Percentiles rank a stretch among this genome's conserved stretches.
These are phyloP conservation scores for Cladosporium halotolerans DNA, from an alignment of 2,329 filamentous ascomycete genomes.

Conservation along the genomic window DNA sequence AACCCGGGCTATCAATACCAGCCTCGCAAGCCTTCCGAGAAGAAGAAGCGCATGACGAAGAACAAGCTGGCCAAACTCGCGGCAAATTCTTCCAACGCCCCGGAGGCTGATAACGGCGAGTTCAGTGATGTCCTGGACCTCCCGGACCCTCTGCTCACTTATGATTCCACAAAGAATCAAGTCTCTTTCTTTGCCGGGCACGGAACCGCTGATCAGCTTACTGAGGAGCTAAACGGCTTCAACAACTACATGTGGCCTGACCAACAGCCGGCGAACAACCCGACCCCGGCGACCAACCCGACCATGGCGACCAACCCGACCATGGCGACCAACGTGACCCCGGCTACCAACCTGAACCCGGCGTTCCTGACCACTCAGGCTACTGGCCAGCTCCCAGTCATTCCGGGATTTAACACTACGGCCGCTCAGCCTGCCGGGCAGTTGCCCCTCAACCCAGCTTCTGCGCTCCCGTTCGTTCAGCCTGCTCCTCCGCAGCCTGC, in stretches of 20 bases:
- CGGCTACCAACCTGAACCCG: too few relatives aligned
- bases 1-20: constrained; percentile 43
- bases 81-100: background rate
- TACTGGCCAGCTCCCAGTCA: too few relatives aligned
- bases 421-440: too few relatives aligned
- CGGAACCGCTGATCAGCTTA: background rate
- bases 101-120: background rate
- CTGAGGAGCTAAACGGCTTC: background rate
- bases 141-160: background rate
- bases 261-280: background rate
- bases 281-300: too few relatives aligned
- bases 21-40: constrained; percentile 41
- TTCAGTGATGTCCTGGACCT: background rate
- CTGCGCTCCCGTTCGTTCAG: too few relatives aligned
- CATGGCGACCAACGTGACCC: too few relatives aligned
- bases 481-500: too few relatives aligned
- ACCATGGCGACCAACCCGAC: too few relatives aligned
- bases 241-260: background rate
- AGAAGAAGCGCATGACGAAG: constrained; percentile 40
- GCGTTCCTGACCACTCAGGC: too few relatives aligned
- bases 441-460: too few relatives aligned
- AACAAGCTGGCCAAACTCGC: constrained; percentile 27
- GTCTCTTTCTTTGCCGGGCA: background rate
- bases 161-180: background rate
- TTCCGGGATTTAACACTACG: too few relatives aligned